These are phyloP conservation scores for Lactarius hengduanensis DNA, from an alignment of 768 basidiomycete genomes.

Conservation along the genomic window DNA sequence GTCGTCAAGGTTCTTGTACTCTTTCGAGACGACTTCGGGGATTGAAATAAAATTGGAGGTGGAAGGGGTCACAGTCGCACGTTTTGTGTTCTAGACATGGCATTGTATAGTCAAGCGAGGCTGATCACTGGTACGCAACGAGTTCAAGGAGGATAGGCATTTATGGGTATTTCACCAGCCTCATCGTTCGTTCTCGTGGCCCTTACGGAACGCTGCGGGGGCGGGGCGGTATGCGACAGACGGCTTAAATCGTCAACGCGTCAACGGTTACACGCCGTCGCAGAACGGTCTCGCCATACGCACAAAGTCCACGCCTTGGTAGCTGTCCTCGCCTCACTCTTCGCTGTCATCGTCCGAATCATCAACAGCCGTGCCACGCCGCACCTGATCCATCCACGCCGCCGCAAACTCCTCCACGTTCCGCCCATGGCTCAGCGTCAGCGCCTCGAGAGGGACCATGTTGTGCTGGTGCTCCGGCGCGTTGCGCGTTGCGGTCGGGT, in stretches of 20 bases:
- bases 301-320: neutral
- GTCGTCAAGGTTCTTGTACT: slow-evolving; percentile 1
- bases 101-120: neutral
- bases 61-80: neutral
- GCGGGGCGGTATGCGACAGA: neutral
- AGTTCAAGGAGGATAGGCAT: neutral
- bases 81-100: neutral
- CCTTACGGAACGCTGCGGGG: neutral
- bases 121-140: neutral
- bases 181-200: neutral
- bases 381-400: slow-evolving; percentile 56
- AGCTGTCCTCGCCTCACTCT: neutral
- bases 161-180: neutral
- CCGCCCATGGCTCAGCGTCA: slow-evolving; percentile 73
- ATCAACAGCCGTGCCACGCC: slow-evolving; percentile 30
- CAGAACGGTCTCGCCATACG: neutral
- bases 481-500: slow-evolving; percentile 65
- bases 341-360: slow-evolving; percentile 17
- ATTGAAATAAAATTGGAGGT: slow-evolving; percentile 1
- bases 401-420: slow-evolving; percentile 72
- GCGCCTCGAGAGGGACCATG: slow-evolving; percentile 87
- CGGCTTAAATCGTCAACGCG: neutral
- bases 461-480: slow-evolving; percentile 81
- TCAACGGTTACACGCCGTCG: neutral
- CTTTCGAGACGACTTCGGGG: neutral